These are phyloP conservation scores for Mrakia gelida DNA, from an alignment of 768 basidiomycete species.

Conservation along the genomic window DNA sequence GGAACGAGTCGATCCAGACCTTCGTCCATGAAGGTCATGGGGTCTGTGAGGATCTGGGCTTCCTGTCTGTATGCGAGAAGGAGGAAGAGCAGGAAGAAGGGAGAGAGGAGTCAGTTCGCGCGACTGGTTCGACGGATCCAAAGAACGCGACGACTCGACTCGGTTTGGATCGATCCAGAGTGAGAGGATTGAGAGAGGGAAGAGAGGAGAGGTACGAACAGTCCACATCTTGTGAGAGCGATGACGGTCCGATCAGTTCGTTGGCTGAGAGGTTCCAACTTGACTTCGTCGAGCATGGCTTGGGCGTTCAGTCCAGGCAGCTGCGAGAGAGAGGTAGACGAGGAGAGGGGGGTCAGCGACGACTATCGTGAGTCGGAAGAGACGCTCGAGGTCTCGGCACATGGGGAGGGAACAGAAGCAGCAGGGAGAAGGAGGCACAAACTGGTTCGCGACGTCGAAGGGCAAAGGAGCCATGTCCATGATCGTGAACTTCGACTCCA, in stretches of 20 bases:
- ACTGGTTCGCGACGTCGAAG: no score
- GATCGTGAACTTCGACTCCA: no score
- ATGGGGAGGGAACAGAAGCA: background rate
- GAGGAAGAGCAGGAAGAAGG: no score
- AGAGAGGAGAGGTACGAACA: background rate
- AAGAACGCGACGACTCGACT: no score
- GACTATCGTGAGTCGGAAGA: background rate
- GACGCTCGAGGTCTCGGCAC: no score
- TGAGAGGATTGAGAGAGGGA: no score
- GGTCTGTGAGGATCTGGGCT: background rate
- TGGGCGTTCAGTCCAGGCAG: background rate
- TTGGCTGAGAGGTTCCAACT: background rate
- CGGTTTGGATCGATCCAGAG: no score
- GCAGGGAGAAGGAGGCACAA: no score
- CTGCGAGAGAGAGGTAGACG: background rate
- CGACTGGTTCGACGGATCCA: no score
- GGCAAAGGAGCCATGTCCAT: no score
- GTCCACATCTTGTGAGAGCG: background rate
- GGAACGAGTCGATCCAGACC: background rate
- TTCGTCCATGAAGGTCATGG: background rate
- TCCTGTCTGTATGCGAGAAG: no score
- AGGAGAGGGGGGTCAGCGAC: background rate
- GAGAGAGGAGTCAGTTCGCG: no score
- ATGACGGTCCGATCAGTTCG: background rate
- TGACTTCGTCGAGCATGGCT: background rate